Evolutionary conservation across 108 stramenopile genomes (phyloP), one percentile per base, ranked within the genome.

Genomic region (Skeletonema menzelii): DNA sequence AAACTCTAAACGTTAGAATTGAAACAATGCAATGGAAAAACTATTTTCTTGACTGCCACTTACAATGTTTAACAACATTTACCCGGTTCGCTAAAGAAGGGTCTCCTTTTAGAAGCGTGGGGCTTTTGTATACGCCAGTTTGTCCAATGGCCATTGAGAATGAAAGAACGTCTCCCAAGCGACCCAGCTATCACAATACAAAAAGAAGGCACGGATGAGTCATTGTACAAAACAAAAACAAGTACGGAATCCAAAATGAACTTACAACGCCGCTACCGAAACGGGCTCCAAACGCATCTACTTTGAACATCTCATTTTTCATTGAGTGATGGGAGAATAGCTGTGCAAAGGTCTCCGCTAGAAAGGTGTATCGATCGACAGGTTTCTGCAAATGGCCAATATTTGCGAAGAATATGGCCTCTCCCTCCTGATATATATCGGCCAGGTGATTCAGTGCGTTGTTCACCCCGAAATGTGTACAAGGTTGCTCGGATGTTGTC

Each of bases 381-480:
- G 63, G 46, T 55, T 76, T 65, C 13, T 34, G 37, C 22, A 80
- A 15, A 28, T 53, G 34, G 2, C 79, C 79, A 22, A 76, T 58
- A 55, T 76, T 76, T 30, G 75, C 69, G 28, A 80, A 17, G 20
- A 75, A 72, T 5, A 34, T 4, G 2, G 58, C 55, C 11, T 86
- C 82, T 55, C 74, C 78, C 32, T 46, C 73, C 1, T 79, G 34
- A 67, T 82, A 87, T 28, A 84, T 56, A 14, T 49, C 27, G 17
- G 53, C 58, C 5, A 82, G 32, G 10, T 24, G 38, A 12, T 38
- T 10, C 17, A 87, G 31, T 13, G 58, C 20, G 0, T 69, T 77
- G 49, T 87, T 82, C 1, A 87, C n/a, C 11, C 83, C 86, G 65
- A 84, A 87, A 17, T 38, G 66, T 8, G 35, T 27, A 28, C 86